These are phyloP conservation scores for Plasmodium gaboni DNA, from an alignment of 169 alveolate genomes.

Conservation along the genomic window DNA sequence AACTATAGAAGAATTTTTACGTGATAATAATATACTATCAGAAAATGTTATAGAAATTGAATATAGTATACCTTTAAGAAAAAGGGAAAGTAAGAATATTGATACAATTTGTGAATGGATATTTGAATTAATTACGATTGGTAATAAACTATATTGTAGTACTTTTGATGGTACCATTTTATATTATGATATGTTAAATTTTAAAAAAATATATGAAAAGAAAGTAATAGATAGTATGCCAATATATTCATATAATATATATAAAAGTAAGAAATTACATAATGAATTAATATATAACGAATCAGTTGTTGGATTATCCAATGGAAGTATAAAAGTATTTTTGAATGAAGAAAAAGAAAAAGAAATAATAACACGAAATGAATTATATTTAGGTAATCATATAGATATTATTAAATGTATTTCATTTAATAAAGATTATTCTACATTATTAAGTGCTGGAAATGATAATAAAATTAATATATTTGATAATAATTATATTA, in stretches of 20 bases:
- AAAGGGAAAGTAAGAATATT: conserved; percentile 43
- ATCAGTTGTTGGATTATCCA: conserved; percentile 45
- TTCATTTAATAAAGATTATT: conserved; percentile 24
- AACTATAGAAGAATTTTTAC: conserved; percentile 58
- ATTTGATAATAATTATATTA: conserved; percentile 56
- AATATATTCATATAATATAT: conserved; percentile 40
- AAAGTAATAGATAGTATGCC: conserved; percentile 15
- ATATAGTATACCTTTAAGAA: conserved; percentile 33
- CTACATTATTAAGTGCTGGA: conserved; percentile 51
- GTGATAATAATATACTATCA: conserved; percentile 44
- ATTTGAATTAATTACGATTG: conserved; percentile 39
- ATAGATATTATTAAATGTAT: conserved; percentile 53
- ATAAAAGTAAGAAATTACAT: conserved; percentile 14
- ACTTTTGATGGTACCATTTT: conserved; percentile 55
- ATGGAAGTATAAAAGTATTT: conserved; percentile 49
- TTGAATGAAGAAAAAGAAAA: conserved; percentile 51
- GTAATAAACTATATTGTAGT: conserved; percentile 45
- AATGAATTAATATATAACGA: conserved; percentile 12
- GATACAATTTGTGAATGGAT: conserved; percentile 67
- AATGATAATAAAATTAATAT: conserved; percentile 72
- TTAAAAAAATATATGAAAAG: conserved; percentile 36
- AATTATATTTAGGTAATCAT: conserved; percentile 57
- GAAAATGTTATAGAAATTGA: conserved; percentile 42
- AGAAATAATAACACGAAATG: conserved; percentile 16
- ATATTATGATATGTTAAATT: conserved; percentile 46